Evolutionary conservation across 2,329 filamentous ascomycete species (phyloP).

Genomic region (Cladobotryum mycophilum): DNA sequence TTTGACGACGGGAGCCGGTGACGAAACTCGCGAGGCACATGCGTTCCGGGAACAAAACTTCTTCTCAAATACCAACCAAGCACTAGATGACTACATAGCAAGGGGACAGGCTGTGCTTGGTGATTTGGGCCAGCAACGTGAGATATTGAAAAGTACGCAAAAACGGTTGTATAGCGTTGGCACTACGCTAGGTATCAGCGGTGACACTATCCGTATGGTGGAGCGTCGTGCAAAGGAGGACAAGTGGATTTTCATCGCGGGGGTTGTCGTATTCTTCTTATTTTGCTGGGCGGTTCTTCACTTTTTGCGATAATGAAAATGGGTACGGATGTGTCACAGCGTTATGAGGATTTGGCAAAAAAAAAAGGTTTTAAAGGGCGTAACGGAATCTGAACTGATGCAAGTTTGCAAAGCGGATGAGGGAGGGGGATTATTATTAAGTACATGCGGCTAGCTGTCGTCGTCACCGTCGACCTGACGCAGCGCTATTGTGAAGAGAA

Average conservation of each 20-base stretch:
- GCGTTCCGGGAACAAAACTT: slow-evolving; percentile 87
- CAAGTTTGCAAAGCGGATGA: background rate
- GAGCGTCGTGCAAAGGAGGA: slow-evolving; percentile 88
- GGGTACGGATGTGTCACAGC: slow-evolving; percentile 9
- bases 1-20: slow-evolving; percentile 42
- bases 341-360: slow-evolving; percentile 11
- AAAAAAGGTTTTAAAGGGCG: background rate
- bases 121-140: slow-evolving; percentile 81
- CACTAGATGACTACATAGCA: slow-evolving; percentile 91
- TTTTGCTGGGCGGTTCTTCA: slow-evolving; percentile 92
- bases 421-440: background rate
- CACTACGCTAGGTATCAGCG: slow-evolving; percentile 87
- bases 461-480: slow-evolving; percentile 30
- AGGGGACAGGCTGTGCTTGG: slow-evolving; percentile 83
- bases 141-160: slow-evolving; percentile 94
- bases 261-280: slow-evolving; percentile 76
- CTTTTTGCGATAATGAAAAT: slow-evolving; percentile 54
- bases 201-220: slow-evolving; percentile 95
- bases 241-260: slow-evolving; percentile 94
- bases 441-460: slow-evolving; percentile 17
- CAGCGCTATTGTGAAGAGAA: slow-evolving; percentile 71
- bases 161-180: slow-evolving; percentile 84
- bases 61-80: slow-evolving; percentile 71
- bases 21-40: slow-evolving; percentile 69
- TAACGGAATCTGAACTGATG: slow-evolving; percentile 12